Base-by-base conservation (phyloP, 148 eudicot genomes). In the Rhododendron henanense region DNA sequence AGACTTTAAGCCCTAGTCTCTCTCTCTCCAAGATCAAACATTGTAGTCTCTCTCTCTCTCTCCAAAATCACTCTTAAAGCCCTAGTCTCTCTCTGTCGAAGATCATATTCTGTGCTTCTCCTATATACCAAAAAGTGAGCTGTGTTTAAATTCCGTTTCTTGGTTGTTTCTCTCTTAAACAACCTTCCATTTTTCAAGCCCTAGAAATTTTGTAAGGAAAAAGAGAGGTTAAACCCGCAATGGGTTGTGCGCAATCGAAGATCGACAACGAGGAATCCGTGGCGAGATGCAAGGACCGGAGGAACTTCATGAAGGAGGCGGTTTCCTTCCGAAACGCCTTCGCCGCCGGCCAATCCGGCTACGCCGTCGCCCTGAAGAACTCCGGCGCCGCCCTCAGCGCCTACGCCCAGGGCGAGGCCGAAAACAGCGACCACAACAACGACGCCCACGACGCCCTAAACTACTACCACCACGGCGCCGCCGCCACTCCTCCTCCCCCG, bases 221-320 rank as follows among this genome's bases (percentile, higher is more conserved):
- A 6, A 19, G 21, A 4, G 9, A 59, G 65, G 2, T 59, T 19
- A 19, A 71, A 31, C 35, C 31, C 18, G 2, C n/a, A 87, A 97
- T 97, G 99, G 99, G 99, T 21, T 97, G 99, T 82, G 96, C 98
- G 0, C 99, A 97, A 85, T 97, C 99, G 41, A 95, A 92, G 88
- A 95, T 97, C 77, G 98, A 95, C 51, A 94, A 97, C 63, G 99
- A 97, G 82, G 99, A 97, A 79, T 89, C 98, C 19, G 99, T 97
- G 3, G 86, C 98, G 0, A 88, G 99, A 6, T 97, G 99, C 80
- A 97, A 95, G 78, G 98, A 97, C 18, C 90, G 99, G 77, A 88
- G 90, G 83, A 93, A 94, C 81, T 87, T 92, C 25, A 97, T 97
- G 96, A 97, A 97, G 82, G 98, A 97, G n/a, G 99, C 98, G 0